These are phyloP conservation scores for Chaetomium cochliodes DNA, from an alignment of 495 filamentous ascomycete species.

Conservation along the genomic window DNA sequence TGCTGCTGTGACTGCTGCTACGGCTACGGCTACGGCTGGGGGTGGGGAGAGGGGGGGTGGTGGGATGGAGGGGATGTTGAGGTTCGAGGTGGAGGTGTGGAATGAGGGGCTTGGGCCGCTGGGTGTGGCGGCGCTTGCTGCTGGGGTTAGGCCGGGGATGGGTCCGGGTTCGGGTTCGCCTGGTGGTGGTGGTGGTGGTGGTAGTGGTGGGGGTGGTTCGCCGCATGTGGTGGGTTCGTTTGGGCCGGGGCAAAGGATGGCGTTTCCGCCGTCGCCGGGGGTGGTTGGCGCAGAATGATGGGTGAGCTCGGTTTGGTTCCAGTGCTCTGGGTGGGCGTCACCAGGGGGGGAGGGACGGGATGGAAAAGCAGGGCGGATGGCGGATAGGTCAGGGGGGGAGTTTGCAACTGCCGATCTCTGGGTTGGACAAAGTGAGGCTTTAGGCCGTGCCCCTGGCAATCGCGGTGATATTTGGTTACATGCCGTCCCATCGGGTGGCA, in stretches of 20 bases:
- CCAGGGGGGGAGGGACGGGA: too few species aligned
- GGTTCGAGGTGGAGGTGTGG: slow-evolving; percentile 39
- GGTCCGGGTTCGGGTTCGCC: not conserved
- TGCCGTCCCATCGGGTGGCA: not conserved
- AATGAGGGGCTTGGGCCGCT: not conserved
- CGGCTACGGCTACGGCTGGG: too few species aligned
- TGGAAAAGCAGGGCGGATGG: not conserved
- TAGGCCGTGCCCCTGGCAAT: not conserved
- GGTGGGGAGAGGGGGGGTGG: not conserved
- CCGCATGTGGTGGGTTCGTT: not conserved
- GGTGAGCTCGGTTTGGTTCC: not conserved
- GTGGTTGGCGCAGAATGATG: not conserved
- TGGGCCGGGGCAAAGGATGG: not conserved
- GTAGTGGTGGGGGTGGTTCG: too few species aligned
- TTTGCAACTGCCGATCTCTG: not conserved
- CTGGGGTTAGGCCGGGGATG: not conserved
- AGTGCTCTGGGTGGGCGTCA: not conserved
- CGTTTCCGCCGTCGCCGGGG: not conserved
- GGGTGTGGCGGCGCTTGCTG: not conserved
- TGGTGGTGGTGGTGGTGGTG: not conserved
- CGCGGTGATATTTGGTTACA: not conserved
- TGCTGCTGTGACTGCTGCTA: too few species aligned
- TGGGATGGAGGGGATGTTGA: slow-evolving; percentile 21
- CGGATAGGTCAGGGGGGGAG: too few species aligned
- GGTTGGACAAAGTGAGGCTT: not conserved